Evolutionary conservation across 78 protist genomes (phyloP), one percentile per base, ranked within the genome.

Genomic region (Mastigamoeba balamuthi): DNA sequence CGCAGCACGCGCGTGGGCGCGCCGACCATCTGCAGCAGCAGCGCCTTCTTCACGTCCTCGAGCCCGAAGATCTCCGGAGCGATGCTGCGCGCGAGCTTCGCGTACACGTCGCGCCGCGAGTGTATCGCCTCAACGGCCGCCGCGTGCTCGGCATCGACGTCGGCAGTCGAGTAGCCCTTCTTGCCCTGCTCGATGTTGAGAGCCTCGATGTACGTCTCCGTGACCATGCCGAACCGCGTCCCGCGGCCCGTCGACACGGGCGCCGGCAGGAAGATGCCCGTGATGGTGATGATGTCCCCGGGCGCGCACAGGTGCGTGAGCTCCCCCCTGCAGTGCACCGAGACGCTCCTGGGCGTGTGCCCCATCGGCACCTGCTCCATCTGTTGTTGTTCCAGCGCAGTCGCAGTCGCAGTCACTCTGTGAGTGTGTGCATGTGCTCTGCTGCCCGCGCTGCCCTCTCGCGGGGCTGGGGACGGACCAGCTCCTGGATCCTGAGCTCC

Each of bases 11-110:
- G 76, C 2, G 76, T 36, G 2, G 29, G 71, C 17, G 97, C 98
- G 37, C 99, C 99, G 27, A 92, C 91, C 78, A 97, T 81, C 72
- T 85, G 84, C 36, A 94, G 75, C n/a, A 96, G 72, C 29, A 97
- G 74, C 17, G 99, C 98, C 78, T 94, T 96, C 86, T 98, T 98
- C n/a, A 97, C 95, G 71, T 97, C 99, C 66, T 80, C 87, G 48
- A 86, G 92, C 30, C 99, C 99, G 53, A 64, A 97, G 66, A 98
- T 96, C 76, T 97, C 99, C 1, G 99, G 99, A 25, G 99, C 99
- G 29, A 98, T 91, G 33, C 96, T 87, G 37, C 27, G 27, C n/a
- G 96, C 81, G 35, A 94, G 72, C 33, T 23, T 7, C 17, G 66
- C 84, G 82, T 93, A 90, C 27, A 75, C 17, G 6, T 72, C 58